Evolutionary conservation across 106 monocot species (phyloP), one percentile per base, ranked within the genome.

Genomic region (Phalaenopsis equestris): DNA sequence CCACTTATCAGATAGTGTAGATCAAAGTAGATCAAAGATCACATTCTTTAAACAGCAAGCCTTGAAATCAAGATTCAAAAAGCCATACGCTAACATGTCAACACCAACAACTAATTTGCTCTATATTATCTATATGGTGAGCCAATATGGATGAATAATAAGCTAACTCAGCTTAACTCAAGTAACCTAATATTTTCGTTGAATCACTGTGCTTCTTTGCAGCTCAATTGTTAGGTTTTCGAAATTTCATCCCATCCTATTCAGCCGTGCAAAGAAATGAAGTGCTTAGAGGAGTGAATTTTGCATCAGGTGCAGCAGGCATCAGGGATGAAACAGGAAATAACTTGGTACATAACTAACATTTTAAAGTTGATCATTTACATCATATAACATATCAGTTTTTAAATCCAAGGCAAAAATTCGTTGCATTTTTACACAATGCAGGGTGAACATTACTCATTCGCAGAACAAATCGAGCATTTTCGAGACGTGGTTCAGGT

Each of bases 241-340:
- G 80, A 41, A 41, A 76, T 75, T 86, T 80, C 80, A 83, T 95
- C 81, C 93, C 93, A 9, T 67, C 95, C 1, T 87, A 93, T 23
- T 87, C 87, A 1, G 47, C n/a, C 10, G 84, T 87, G 10, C 75
- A 41, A 75, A 77, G 84, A 24, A 12, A 36, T 0, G 76, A 72
- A 9, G 79, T 86, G 2, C 47, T 85, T 19, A 77, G 87, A 74
- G 95, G 95, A 19, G 41, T 90, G 56, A 95, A 95, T 75, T 95
- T 65, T 46, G 95, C 95, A 6, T 95, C 95, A 0, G 95, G 94
- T 30, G 95, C 95, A 41, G 79, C 90, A 41, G 95, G 95, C 6
- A 88, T 95, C 73, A 78, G 92, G 81, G 67, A 79, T 19, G 95
- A 95, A 75, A 95, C 90, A 0, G 95, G 95, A 67, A 83, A 81